Evolutionary conservation across 2,329 filamentous ascomycete species (phyloP).

Genomic region (Zarea fungicola): DNA sequence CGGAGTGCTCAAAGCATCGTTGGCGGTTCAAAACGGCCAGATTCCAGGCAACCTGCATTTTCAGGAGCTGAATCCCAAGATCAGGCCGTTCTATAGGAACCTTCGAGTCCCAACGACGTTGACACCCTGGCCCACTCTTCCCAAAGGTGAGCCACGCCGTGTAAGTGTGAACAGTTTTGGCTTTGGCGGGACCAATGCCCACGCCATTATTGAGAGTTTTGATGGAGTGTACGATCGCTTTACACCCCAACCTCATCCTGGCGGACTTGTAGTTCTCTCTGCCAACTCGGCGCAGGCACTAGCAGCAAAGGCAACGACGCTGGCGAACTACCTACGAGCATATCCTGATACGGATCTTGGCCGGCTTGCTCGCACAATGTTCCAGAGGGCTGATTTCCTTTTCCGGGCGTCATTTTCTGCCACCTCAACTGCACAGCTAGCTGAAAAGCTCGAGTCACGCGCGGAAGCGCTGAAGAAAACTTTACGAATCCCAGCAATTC

Average conservation of each 20-base stretch:
- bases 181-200: constrained; percentile 38
- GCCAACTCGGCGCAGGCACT: background rate
- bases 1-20: constrained; percentile 40
- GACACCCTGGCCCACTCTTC: background rate
- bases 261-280: background rate
- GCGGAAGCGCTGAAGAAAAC: background rate
- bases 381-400: background rate
- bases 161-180: constrained; percentile 40
- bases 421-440: background rate
- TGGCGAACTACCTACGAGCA: background rate
- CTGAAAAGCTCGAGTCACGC: background rate
- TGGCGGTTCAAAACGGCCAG: constrained; percentile 40
- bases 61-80: constrained; percentile 40
- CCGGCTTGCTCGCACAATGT: background rate
- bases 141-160: background rate
- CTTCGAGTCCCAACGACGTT: constrained; percentile 13
- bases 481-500: background rate
- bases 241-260: background rate
- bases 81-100: constrained; percentile 17
- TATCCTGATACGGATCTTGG: background rate
- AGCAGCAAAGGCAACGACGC: background rate
- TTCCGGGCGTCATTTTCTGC: background rate
- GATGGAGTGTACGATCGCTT: constrained; percentile 8
- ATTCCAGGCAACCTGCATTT: constrained; percentile 43
- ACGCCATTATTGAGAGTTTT: constrained; percentile 20